A percentile compares a stretch with the other conserved stretches of the same genome.
These are phyloP conservation scores for Yarrowia keelungensis DNA, from an alignment of 805 yeast genomes.

Conservation along the genomic window DNA sequence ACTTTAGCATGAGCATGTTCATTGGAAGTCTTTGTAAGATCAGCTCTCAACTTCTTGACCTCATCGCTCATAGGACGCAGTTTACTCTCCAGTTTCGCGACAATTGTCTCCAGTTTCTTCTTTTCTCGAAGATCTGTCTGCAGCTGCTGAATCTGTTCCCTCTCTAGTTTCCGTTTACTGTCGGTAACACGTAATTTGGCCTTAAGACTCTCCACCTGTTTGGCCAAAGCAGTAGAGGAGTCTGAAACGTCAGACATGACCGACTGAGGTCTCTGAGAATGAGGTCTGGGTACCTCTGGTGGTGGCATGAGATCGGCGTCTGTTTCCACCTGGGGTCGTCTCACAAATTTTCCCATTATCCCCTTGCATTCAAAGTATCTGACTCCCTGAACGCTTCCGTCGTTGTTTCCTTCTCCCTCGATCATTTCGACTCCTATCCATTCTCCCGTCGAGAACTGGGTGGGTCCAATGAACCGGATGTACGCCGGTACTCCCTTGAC, in stretches of 20 bases:
- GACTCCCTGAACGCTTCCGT: constrained; percentile 72
- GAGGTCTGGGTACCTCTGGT: not conserved
- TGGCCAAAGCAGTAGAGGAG: constrained; percentile 7
- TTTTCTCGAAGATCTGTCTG: constrained; percentile 44
- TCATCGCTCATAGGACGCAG: constrained; percentile 48
- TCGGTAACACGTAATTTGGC: constrained; percentile 44
- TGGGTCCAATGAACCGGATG: constrained; percentile 69
- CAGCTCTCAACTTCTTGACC: constrained; percentile 43
- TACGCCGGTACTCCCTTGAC: constrained; percentile 50
- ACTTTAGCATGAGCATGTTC: constrained; percentile 30
- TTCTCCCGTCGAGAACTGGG: constrained; percentile 54
- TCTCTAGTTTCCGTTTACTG: constrained; percentile 46
- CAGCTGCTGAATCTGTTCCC: constrained; percentile 41
- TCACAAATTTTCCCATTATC: constrained; percentile 80
- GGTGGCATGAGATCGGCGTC: constrained; percentile 47
- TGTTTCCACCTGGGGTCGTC: constrained; percentile 65
- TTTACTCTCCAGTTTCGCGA: constrained; percentile 47
- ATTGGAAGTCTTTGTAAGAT: constrained; percentile 36
- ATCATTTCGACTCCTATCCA: constrained; percentile 92
- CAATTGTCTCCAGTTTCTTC: constrained; percentile 45
- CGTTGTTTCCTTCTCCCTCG: constrained; percentile 83
- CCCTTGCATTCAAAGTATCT: constrained; percentile 62
- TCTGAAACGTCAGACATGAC: constrained; percentile 9
- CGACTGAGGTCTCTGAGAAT: constrained; percentile 1
- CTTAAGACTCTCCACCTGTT: constrained; percentile 45